These are phyloP conservation scores for Saccharomyces hybrid DNA, from an alignment of 1,139 yeast species.

Conservation along the genomic window DNA sequence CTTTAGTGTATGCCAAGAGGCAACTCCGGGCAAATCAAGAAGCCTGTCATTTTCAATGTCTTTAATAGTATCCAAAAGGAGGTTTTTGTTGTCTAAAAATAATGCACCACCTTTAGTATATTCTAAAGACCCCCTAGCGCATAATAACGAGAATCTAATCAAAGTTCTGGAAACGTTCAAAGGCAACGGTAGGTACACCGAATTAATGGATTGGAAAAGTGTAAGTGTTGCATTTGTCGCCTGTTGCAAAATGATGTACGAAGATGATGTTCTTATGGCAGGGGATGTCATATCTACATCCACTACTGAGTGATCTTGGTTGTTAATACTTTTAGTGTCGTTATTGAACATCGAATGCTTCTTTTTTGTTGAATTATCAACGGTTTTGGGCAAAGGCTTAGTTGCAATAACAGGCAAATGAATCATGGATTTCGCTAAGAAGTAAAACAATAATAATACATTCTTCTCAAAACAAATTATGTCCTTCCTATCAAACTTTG, in stretches of 20 bases:
- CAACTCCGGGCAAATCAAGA: slow-evolving; percentile 51
- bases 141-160: slow-evolving; percentile 59
- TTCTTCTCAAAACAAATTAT: slow-evolving; percentile 38
- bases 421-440: slow-evolving; percentile 71
- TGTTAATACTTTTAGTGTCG: not conserved
- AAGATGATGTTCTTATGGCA: slow-evolving; percentile 30
- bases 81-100: slow-evolving; percentile 56
- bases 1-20: slow-evolving; percentile 49
- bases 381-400: slow-evolving; percentile 19
- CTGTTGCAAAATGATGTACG: slow-evolving; percentile 66
- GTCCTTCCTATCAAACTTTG: not conserved
- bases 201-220: slow-evolving; percentile 42
- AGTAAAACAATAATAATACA: slow-evolving; percentile 57
- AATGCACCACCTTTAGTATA: slow-evolving; percentile 79
- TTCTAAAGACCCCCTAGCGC: slow-evolving; percentile 74
- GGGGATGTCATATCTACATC: slow-evolving; percentile 34
- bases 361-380: not conserved
- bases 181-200: slow-evolving; percentile 55
- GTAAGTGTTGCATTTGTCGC: slow-evolving; percentile 61
- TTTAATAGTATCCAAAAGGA: slow-evolving; percentile 44
- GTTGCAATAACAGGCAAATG: slow-evolving; percentile 67
- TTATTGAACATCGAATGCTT: not conserved
- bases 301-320: slow-evolving; percentile 1
- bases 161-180: slow-evolving; percentile 62
- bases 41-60: slow-evolving; percentile 45